Evolutionary conservation across 805 yeast species (phyloP).

Genomic region (Kodamaea lidongshanica): DNA sequence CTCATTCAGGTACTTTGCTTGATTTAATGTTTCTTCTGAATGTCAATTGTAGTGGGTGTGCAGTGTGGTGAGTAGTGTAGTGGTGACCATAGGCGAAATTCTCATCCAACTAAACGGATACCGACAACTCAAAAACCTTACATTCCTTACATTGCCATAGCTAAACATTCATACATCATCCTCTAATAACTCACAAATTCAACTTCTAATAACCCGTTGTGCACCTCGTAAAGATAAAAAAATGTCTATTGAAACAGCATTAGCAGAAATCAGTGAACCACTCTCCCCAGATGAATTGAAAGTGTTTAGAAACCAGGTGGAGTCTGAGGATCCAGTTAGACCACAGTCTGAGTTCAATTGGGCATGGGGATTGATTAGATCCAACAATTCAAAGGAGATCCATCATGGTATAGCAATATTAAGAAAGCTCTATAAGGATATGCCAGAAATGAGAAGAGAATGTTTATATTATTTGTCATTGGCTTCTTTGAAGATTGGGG

Average conservation of each 20-base stretch:
- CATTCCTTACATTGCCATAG: too few relatives aligned
- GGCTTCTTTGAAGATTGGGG: constrained; percentile 85
- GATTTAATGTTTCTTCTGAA: too few relatives aligned
- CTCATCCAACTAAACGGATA: too few relatives aligned
- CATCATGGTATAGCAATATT: constrained; percentile 74
- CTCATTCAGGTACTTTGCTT: too few relatives aligned
- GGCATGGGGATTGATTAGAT: constrained; percentile 93
- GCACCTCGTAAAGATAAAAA: constrained; percentile 3
- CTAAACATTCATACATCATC: too few relatives aligned
- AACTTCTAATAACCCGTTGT: too few relatives aligned
- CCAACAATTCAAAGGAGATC: constrained; percentile 56
- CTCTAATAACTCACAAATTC: too few relatives aligned
- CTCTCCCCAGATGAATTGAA: constrained; percentile 70
- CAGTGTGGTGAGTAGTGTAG: too few relatives aligned
- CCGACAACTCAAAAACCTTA: too few relatives aligned
- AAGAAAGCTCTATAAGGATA: constrained; percentile 63
- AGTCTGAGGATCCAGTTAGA: constrained; percentile 70
- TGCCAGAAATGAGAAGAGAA: constrained; percentile 81
- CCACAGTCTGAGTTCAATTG: constrained; percentile 86
- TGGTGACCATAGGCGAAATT: too few relatives aligned
- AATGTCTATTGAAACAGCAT: constrained; percentile 22
- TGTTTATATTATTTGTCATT: constrained; percentile 80
- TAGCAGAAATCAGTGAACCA: constrained; percentile 43
- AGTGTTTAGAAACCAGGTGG: constrained; percentile 69
- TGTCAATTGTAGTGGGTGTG: too few relatives aligned